A percentile compares a stretch with the other conserved stretches of the same genome.
These are phyloP conservation scores for Aspergillus neotritici DNA, from an alignment of 2,329 filamentous ascomycete genomes.

Conservation along the genomic window DNA sequence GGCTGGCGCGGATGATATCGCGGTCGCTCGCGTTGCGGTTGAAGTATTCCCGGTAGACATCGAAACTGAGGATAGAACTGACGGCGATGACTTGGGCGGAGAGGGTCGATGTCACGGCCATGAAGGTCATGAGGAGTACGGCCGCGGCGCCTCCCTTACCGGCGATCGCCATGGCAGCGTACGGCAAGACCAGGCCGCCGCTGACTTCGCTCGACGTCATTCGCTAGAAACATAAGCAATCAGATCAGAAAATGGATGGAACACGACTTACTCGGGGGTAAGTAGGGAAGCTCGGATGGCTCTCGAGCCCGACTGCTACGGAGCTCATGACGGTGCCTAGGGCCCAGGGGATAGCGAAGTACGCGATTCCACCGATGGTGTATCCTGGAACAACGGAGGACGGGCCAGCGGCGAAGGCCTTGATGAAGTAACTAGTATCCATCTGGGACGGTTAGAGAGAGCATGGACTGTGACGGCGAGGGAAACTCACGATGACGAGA, in stretches of 20 bases:
- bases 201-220: conserved; percentile 36
- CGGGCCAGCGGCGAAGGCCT: conserved; percentile 47
- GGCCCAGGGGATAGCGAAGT: conserved; percentile 52
- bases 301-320: conserved; percentile 45
- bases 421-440: conserved; percentile 51
- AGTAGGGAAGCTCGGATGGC: conserved; percentile 48
- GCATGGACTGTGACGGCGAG: not conserved
- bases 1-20: conserved; percentile 49
- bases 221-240: conserved; percentile 13
- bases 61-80: conserved; percentile 50
- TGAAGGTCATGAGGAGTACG: conserved; percentile 37
- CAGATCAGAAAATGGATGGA: not conserved
- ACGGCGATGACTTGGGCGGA: conserved; percentile 51
- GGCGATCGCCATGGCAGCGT: conserved; percentile 35
- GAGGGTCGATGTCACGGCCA: conserved; percentile 44
- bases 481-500: conserved; percentile 41
- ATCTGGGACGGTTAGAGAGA: conserved; percentile 28
- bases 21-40: conserved; percentile 43
- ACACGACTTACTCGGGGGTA: conserved; percentile 40
- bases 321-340: conserved; percentile 49
- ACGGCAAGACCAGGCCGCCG: conserved; percentile 35
- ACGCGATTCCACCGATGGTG: conserved; percentile 48
- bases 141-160: conserved; percentile 36
- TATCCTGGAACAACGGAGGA: conserved; percentile 49
- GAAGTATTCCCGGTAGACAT: conserved; percentile 50